Percentiles rank a stretch among this genome's conserved stretches.
phyloP scores from a whole-genome alignment of 257 asterid genomes.

The Catharanthus roseus region DNA sequence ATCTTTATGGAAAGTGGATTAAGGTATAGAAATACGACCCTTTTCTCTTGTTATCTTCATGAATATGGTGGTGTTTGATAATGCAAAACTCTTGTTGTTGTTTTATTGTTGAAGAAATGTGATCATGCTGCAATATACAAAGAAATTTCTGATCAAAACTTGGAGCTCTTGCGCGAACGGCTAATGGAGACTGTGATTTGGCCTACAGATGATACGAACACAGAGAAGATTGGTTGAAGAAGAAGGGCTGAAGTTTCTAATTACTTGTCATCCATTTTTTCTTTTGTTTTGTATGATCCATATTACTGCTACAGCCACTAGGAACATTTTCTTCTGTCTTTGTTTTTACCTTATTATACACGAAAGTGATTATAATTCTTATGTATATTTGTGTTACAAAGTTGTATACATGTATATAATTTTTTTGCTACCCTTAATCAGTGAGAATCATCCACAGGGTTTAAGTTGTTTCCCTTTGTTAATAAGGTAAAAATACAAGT shows the following conservation, averaged over 20 bases:
- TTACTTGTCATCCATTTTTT: background rate
- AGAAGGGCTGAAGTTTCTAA: background rate
- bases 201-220: slow-evolving; percentile 72
- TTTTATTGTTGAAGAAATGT: slow-evolving; percentile 42
- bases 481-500: too few species aligned
- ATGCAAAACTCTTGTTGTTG: background rate
- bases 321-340: background rate
- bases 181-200: slow-evolving; percentile 73
- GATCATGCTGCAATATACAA: slow-evolving; percentile 78
- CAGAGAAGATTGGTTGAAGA: slow-evolving; percentile 50
- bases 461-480: too few species aligned
- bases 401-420: background rate
- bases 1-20: slow-evolving; percentile 79
- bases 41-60: background rate
- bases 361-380: background rate
- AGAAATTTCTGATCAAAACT: slow-evolving; percentile 72
- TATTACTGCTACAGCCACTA: background rate
- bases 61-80: background rate
- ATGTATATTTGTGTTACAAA: background rate
- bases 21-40: slow-evolving; percentile 40
- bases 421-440: too few species aligned
- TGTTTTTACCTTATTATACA: too few species aligned
- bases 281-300: background rate
- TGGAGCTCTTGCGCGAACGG: slow-evolving; percentile 82
- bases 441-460: too few species aligned